These are phyloP conservation scores for Micromonas commoda DNA, from an alignment of 139 green algal species.

Conservation along the genomic window DNA sequence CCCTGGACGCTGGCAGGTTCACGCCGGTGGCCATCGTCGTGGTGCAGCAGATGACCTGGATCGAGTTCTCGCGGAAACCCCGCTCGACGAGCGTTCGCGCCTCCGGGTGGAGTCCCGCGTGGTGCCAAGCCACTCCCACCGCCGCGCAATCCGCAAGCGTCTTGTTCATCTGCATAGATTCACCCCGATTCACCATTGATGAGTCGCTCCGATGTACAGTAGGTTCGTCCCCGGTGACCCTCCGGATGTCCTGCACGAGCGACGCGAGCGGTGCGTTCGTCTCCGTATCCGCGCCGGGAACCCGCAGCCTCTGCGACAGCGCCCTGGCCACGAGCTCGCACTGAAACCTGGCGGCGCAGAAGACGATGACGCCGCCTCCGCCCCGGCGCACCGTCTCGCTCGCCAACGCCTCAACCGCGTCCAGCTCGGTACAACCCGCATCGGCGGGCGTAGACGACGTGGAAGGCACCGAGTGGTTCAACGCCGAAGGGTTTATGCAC, in stretches of 20 bases:
- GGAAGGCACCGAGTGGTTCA: no score
- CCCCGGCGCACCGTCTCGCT: constrained; percentile 33
- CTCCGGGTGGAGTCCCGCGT: constrained; percentile 41
- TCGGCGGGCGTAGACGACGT: no score
- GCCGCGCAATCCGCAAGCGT: constrained; percentile 2
- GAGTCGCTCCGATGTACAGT: no score
- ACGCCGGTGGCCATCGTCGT: constrained; percentile 76
- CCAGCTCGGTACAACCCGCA: no score
- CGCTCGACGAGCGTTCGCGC: constrained; percentile 68
- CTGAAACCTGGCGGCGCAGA: constrained; percentile 66
- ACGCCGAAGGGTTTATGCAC: no score
- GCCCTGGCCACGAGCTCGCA: constrained; percentile 32
- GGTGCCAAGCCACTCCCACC: constrained; percentile 73
- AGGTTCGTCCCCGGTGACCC: no score
- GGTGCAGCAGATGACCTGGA: constrained; percentile 84
- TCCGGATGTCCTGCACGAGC: no score
- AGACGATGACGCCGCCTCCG: constrained; percentile 76
- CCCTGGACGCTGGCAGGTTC: constrained; percentile 44
- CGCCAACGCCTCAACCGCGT: constrained; percentile 62
- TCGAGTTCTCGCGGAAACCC: constrained; percentile 58
- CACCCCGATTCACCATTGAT: no score
- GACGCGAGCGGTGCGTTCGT: no score
- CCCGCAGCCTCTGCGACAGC: background rate
- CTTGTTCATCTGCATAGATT: no score
- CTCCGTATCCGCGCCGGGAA: background rate